Percentiles rank a stretch among this genome's conserved stretches.
These are phyloP conservation scores for Crithidia brevicula DNA, from an alignment of 208 protist genomes.

Conservation along the genomic window DNA sequence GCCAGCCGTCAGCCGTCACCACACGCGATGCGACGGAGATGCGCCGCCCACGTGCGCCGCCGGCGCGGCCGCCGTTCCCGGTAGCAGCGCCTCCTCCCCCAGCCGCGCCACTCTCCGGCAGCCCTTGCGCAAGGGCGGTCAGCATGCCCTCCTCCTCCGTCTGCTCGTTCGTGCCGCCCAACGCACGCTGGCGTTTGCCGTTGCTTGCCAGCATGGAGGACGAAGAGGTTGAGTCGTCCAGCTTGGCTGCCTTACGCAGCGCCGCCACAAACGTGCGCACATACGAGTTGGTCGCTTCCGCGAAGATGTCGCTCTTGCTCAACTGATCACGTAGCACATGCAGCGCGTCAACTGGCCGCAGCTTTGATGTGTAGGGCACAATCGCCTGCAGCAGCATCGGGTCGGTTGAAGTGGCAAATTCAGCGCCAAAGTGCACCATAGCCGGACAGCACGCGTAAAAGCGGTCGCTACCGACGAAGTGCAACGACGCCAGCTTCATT, in stretches of 20 bases:
- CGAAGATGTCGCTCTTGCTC: conserved; percentile 58
- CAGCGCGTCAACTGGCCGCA: conserved; percentile 67
- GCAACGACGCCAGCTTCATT: conserved; percentile 77
- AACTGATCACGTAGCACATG: conserved; percentile 42
- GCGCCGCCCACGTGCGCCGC: conserved; percentile 15
- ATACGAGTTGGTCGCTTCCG: conserved; percentile 51
- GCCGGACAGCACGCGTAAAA: conserved; percentile 61
- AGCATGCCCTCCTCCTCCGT: conserved; percentile 49
- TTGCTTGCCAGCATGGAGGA: conserved; percentile 8
- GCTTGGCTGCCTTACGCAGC: conserved; percentile 70
- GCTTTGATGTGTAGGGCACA: conserved; percentile 70
- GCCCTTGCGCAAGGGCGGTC: conserved; percentile 40
- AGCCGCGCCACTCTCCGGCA: background rate
- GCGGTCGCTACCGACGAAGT: conserved; percentile 78
- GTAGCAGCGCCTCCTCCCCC: background rate
- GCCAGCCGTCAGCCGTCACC: conserved; percentile 72
- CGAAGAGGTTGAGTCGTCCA: conserved; percentile 47
- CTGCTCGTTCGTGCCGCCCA: conserved; percentile 16
- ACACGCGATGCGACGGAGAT: conserved; percentile 56
- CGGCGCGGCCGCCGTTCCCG: background rate
- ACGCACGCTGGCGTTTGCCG: conserved; percentile 40
- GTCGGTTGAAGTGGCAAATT: conserved; percentile 74
- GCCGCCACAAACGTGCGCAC: conserved; percentile 59
- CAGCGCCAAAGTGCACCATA: conserved; percentile 73
- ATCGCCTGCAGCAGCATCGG: conserved; percentile 73